These are phyloP conservation scores for Wickerhamomyces rabaulensis DNA, from an alignment of 805 yeast genomes.

Conservation along the genomic window DNA sequence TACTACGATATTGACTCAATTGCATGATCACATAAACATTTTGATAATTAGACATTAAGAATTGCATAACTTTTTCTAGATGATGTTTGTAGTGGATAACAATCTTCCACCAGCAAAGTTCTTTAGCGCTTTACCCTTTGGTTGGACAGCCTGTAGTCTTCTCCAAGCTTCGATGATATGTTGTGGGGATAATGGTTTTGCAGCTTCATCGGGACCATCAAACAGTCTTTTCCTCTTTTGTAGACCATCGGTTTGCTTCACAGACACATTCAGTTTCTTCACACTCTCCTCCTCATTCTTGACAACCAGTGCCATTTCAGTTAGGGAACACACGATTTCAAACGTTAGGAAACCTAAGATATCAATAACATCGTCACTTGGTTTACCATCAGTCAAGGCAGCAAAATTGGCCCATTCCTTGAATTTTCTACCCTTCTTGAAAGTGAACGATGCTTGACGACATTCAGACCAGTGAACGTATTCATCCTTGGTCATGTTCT, in stretches of 20 bases:
- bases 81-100: slow-evolving; percentile 28
- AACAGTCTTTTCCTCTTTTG: slow-evolving; percentile 57
- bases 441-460: slow-evolving; percentile 94
- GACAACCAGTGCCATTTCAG: slow-evolving; percentile 84
- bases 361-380: slow-evolving; percentile 95
- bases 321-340: slow-evolving; percentile 91
- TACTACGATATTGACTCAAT: neutral
- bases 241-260: slow-evolving; percentile 29
- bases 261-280: slow-evolving; percentile 23
- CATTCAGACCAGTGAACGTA: slow-evolving; percentile 99
- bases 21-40: neutral
- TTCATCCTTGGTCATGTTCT: slow-evolving; percentile 91
- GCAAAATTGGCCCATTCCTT: slow-evolving; percentile 94
- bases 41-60: neutral
- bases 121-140: slow-evolving; percentile 57
- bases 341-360: slow-evolving; percentile 92
- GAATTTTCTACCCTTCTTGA: slow-evolving; percentile 88
- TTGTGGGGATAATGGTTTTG: slow-evolving; percentile 68
- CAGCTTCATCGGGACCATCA: slow-evolving; percentile 84
- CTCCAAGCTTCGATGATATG: slow-evolving; percentile 92
- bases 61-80: slow-evolving; percentile 15
- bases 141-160: slow-evolving; percentile 53
- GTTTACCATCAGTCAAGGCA: slow-evolving; percentile 79
- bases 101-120: slow-evolving; percentile 55
- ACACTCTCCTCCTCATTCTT: slow-evolving; percentile 62